Percentiles rank a stretch among this genome's conserved stretches.
Evolutionary conservation across 164 flowering plant species (phyloP).

Genomic region (Umbilicus rupestris): DNA sequence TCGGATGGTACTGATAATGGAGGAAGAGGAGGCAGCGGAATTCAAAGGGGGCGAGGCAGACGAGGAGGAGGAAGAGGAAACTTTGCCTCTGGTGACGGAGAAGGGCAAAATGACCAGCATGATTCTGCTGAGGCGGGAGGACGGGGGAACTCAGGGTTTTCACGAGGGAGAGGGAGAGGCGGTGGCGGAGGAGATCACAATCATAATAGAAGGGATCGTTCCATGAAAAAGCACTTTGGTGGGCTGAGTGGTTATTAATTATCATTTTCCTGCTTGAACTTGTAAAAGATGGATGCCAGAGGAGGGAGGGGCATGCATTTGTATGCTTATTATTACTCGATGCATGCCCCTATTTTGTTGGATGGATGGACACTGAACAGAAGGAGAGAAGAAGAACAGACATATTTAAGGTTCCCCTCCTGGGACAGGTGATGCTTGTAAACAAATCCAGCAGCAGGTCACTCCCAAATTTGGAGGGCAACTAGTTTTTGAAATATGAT

Average conservation of each 20-base stretch:
- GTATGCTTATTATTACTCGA: background rate
- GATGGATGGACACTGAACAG: background rate
- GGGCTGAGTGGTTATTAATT: constrained; percentile 41
- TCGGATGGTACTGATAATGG: constrained; percentile 26
- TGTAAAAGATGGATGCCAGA: background rate
- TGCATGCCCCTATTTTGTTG: background rate
- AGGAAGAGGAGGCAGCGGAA: constrained; percentile 29
- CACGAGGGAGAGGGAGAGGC: constrained; percentile 32
- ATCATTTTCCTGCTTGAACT: background rate
- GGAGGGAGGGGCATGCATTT: background rate
- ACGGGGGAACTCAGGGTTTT: background rate
- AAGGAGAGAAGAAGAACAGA: no score
- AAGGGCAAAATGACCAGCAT: background rate
- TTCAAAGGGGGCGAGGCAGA: constrained; percentile 19
- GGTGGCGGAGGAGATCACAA: constrained; percentile 20
- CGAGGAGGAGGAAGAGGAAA: constrained; percentile 17
- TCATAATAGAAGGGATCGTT: constrained; percentile 54
- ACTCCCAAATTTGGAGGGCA: no score
- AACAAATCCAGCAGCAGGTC: no score
- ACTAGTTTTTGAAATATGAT: no score
- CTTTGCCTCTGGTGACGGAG: background rate
- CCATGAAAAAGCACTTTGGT: constrained; percentile 63
- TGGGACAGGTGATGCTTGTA: no score
- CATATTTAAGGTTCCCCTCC: no score
- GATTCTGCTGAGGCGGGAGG: background rate